These are phyloP conservation scores for Onygenales sp. DNA, from an alignment of 2,329 filamentous ascomycete genomes.

Conservation along the genomic window DNA sequence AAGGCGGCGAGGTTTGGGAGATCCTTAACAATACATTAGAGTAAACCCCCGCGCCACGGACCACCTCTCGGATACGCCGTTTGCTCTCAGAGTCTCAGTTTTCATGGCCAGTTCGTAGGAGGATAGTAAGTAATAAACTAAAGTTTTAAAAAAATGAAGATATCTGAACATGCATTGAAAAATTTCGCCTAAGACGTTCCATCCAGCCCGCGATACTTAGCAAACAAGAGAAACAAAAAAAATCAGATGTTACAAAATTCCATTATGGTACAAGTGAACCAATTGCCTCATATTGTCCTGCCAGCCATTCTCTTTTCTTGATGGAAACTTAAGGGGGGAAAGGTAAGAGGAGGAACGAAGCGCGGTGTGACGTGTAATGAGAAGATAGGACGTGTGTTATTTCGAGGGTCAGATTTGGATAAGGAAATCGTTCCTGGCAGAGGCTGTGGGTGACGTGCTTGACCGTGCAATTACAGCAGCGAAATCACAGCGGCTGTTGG, in stretches of 20 bases:
- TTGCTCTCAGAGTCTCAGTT: no score
- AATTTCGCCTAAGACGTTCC: not conserved
- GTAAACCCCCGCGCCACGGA: no score
- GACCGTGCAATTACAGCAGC: no score
- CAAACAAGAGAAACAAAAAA: not conserved
- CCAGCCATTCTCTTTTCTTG: not conserved
- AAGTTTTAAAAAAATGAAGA: no score
- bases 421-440: not conserved
- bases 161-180: no score
- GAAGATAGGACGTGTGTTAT: not conserved
- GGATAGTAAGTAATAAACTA: no score
- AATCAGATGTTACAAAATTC: conserved; percentile 4
- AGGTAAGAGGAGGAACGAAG: not conserved
- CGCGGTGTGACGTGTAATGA: not conserved
- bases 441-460: not conserved
- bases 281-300: not conserved
- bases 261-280: conserved; percentile 5
- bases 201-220: not conserved
- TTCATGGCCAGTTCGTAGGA: no score
- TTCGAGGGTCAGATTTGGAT: not conserved
- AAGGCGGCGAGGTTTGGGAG: no score
- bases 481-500: not conserved
- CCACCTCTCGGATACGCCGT: no score
- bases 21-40: no score
- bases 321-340: not conserved